Conservation (phyloP, 306 rosid species). For the Prunus kanzakura region DNA sequence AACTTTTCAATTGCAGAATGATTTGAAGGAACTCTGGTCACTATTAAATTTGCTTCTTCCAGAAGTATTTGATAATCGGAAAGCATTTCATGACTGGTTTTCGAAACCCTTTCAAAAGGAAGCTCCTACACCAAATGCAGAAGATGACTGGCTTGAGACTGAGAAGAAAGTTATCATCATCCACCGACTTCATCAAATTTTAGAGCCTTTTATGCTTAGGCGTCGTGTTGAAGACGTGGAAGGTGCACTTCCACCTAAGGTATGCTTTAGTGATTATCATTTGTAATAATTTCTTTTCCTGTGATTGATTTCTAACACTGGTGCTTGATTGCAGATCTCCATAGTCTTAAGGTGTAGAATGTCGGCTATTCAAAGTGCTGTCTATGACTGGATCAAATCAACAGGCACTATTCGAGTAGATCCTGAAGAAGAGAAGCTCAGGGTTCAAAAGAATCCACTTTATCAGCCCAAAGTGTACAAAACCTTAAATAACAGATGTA, state of each 20-base stretch:
- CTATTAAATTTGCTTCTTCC: constrained; percentile 96
- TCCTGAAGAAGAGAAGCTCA: constrained; percentile 79
- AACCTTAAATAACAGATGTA: constrained; percentile 90
- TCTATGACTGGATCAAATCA: constrained; percentile 93
- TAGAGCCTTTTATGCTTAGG: constrained; percentile 98
- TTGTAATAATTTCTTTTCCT: constrained; percentile 6
- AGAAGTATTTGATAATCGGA: constrained; percentile 93
- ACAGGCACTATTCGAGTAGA: constrained; percentile 96
- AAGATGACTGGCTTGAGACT: constrained; percentile 99
- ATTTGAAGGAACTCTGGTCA: constrained; percentile 98
- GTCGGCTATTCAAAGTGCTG: constrained; percentile 93
- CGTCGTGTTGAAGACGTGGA: constrained; percentile 99
- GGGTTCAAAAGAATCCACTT: constrained; percentile 62
- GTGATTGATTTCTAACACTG: constrained; percentile 26
- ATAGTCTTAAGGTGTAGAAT: constrained; percentile 78
- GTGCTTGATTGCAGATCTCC: constrained; percentile 71
- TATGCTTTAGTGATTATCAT: constrained; percentile 33
- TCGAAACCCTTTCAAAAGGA: constrained; percentile 98
- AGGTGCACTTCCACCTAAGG: constrained; percentile 98
- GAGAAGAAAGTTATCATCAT: constrained; percentile 93
- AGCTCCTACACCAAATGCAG: constrained; percentile 67
- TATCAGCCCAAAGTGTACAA: constrained; percentile 77
- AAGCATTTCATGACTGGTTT: constrained; percentile 99
- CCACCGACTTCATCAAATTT: constrained; percentile 98
- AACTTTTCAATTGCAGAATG: constrained; percentile 68